Evolutionary conservation across 768 basidiomycete genomes (phyloP), one percentile per base, ranked within the genome.

Genomic region (Wakefieldia striispora): DNA sequence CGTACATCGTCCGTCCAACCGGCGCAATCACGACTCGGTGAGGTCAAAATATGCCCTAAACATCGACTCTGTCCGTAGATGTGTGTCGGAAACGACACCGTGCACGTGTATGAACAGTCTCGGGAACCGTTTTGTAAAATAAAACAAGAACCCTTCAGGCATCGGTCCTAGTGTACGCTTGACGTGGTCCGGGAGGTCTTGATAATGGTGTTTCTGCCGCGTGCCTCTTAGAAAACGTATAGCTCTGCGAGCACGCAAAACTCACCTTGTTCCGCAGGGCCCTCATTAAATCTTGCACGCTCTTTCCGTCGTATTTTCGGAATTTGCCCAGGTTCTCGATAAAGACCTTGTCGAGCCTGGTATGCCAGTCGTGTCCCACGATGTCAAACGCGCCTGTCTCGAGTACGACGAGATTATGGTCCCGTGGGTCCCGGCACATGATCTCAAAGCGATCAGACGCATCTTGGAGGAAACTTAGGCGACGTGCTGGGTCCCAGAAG

Each of bases 361-460:
- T 66, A 52, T 88, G 83, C 97, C 97, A 99, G 69, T 97, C 95
- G 49, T 80, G 78, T 20, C 94, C 94, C 3, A 99, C 87, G 42
- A 98, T 84, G 9, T 70, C 67, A 27, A 62, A 56, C 0, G 91
- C 88, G 40, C 76, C 78, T 0, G 70, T 77, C 71, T 99, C 97
- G 16, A 99, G 78, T 11, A 77, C 70, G 12, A 90, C 58, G 20
- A 99, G 76, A 48, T 82, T 78, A 0, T 82, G 76, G 49, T 95
- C 91, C 49, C 83, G 84, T 0, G 95, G 94, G 41, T 95, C 94
- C 26, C 92, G 82, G 57, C 86, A 89, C 92, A 98, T 95, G 65
- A 94, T 94, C 69, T 98, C 97, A 67, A 98, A 99, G 5, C 95
- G 82, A 69, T 98, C 95, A 0, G 94, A 97, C 0, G 94, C 91